Base-by-base conservation (phyloP, 768 basidiomycete genomes). In the Suillus brevipes region DNA sequence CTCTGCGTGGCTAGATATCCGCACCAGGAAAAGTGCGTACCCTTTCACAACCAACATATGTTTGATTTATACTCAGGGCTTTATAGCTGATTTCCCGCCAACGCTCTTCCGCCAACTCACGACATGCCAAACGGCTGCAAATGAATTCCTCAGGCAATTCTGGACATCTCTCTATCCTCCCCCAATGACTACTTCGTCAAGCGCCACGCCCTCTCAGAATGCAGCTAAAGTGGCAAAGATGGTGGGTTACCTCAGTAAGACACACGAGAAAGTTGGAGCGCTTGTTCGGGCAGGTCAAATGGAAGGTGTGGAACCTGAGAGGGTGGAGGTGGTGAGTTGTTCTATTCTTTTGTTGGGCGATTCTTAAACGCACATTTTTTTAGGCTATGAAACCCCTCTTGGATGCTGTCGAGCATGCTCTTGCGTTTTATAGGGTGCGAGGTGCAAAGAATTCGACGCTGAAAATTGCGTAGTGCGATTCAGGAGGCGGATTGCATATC, bases 71-170 rank as follows among this genome's bases (percentile, higher is more conserved):
- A 16, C 13, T n/a, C 23, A 6, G 43, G 43, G 37, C 18, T 25
- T n/a, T 62, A 37, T 65, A 97, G 94, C 86, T 65, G 89, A 92
- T 47, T 87, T 99, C 40, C 92, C 95, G 1, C 87, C 91, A 59
- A 83, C 81, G 2, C 80, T 97, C 45, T 88, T 93, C 70, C 83
- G 87, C 62, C 89, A 95, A 78, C 90, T 98, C 86, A 88, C 86
- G 20, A 91, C 91, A 0, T 94, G 92, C 71, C 95, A 97, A 72
- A 94, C 94, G 1, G 91, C 96, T 4, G 90, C 96, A 13, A 95
- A 94, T 71, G 97, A 99, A 74, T 97, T 99, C 75, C 82, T 99
- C 16, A 89, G 97, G 37, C 97, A 99, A 74, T 98, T 95, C 74
- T 99, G 96, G 95, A 84, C 89, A 2, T 86, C 94, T 2, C 85